Evolutionary conservation across 257 asterid species (phyloP), one percentile per base, ranked within the genome.

Genomic region (Fraxinus anomala): DNA sequence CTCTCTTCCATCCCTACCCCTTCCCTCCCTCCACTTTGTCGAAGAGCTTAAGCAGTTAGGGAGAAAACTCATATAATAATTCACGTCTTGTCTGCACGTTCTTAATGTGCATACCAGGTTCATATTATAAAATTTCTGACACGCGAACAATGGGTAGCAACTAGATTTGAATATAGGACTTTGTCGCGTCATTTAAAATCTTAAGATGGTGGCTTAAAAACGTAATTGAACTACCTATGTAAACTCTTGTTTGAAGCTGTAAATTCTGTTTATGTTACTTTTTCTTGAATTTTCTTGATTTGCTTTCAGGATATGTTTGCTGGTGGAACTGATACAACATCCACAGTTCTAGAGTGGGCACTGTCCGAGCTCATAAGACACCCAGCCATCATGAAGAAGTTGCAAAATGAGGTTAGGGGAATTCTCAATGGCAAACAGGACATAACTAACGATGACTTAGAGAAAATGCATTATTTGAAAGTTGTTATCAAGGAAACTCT

Each of bases 401-500:
- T 65, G 33, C 82, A 78, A 28, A 34, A 61, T 1, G 77, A 71
- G 31, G 72, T 72, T 4, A 37, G 82, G 66, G 49, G 51, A 24
- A 31, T 73, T 30, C 26, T 72, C 11, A 30, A 24, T 36, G 34
- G 17, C 40, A 30, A 44, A 72, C 51, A 31, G 1, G 63, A 37
- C 5, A 31, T 72, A 11, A 73, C 33, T 2, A 42, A 39, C 0
- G 30, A 30, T 36, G 77, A 78, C 34, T 56, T 78, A 1, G 39
- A 78, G 16, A 65, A 72, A 17, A 72, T 78, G 77, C 75, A 75
- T 8, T 80, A 54, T 33, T 40, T 80, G 76, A 80, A 80, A 69
- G 76, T 65, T 4, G 83, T 80, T 10, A 59, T 80, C 61, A 80
- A 80, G 30, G 83, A 80, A 40, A 68, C 73, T 30, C 71, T 80